Conservation (phyloP, 2,329 filamentous ascomycete species). For the Neofusicoccum umdonicola region DNA sequence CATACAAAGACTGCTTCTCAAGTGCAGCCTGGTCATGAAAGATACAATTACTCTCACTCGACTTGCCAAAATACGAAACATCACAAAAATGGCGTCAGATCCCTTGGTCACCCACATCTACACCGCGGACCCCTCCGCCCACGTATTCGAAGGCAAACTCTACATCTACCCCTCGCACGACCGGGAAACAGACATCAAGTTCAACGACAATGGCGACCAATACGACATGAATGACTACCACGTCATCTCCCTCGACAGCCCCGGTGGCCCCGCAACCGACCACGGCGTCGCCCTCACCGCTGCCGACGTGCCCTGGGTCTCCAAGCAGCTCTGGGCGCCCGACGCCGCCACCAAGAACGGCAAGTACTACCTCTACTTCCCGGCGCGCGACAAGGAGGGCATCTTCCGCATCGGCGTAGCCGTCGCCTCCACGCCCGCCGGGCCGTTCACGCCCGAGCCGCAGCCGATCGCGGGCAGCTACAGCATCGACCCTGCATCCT, state of each 20-base stretch:
- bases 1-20: too few species aligned
- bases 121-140: conserved; percentile 77
- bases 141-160: conserved; percentile 72
- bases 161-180: conserved; percentile 84
- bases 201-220: conserved; percentile 83
- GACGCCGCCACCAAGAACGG: conserved; percentile 68
- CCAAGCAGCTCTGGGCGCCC: conserved; percentile 78
- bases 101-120: conserved; percentile 73
- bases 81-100: conserved; percentile 21
- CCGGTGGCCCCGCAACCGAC: conserved; percentile 62
- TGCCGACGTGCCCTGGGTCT: conserved; percentile 71
- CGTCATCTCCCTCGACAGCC: conserved; percentile 64
- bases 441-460: conserved; percentile 66
- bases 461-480: conserved; percentile 66
- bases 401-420: conserved; percentile 76
- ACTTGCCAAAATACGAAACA: neutral
- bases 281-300: conserved; percentile 67
- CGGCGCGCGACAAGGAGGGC: conserved; percentile 66
- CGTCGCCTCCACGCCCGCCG: conserved; percentile 60
- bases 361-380: conserved; percentile 76
- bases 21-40: too few species aligned
- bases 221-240: conserved; percentile 85
- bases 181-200: conserved; percentile 68
- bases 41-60: too few species aligned
- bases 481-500: conserved; percentile 73